Base-by-base conservation (phyloP, 1,284 basidiomycete genomes). In the Hemileia vastatrix region DNA sequence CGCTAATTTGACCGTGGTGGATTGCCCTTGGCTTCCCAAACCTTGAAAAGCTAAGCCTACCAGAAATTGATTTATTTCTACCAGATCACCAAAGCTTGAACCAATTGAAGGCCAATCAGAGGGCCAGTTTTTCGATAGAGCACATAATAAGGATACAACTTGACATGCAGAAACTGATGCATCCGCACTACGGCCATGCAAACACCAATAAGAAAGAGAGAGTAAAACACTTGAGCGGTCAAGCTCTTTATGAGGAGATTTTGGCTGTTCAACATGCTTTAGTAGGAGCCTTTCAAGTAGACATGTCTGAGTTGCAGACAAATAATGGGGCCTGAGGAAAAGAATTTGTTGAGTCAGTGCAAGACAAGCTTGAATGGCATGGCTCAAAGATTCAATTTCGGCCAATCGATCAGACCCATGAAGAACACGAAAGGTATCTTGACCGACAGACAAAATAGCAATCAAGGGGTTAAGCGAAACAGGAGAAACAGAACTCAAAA, bases 91-190 rank as follows among this genome's bases (percentile, higher is more conserved):
- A 32, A 62, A 62, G n/a, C 52, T 43, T 13, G 52, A 47, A 49
- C 44, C 49, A 19, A 62, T 62, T 23, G 59, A 62, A 40, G 52
- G 52, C 59, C 59, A 62, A 62, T 62, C 59, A 6, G 59, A 62
- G 27, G 59, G 47, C 59, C 59, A 62, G 45, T 54, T 52, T 32
- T 54, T 52, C 11, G 59, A 62, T 15, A 62, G 52, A 18, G 45
- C 47, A 47, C 59, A 62, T 32, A 62, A 52, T 27, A 54, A 62
- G 18, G 52, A 48, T 18, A 62, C 48, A 4, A 62, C 53, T 18
- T 55, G 44, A 19, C 59, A 62, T 49, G 59, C 59, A 49, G 51
- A 44, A 32, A 21, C 24, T 27, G 59, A 31, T 50, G 54, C 54
- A 13, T 24, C 31, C 21, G 45, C 44, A 32, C 54, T 19, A 23